phyloP scores from a whole-genome alignment of 371 early-diverging fungal species.

The Furculomyces boomerangus region DNA sequence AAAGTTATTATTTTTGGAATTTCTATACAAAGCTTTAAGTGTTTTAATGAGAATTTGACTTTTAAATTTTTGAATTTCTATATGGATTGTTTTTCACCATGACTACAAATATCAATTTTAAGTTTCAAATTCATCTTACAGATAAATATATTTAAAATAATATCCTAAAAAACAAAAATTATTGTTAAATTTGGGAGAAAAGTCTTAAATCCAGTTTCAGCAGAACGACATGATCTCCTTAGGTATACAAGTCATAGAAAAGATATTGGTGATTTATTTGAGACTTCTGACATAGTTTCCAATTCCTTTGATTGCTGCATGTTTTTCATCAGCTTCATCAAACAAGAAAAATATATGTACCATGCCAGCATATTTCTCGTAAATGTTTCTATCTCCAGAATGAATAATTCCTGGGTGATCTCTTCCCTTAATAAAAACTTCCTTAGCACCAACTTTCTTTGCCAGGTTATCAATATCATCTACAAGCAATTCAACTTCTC shows the following conservation, averaged over 20 bases:
- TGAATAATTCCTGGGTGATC: background rate
- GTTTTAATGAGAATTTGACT: background rate
- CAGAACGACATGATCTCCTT: too few relatives aligned
- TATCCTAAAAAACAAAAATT: too few relatives aligned
- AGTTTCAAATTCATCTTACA: too few relatives aligned
- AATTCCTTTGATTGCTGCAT: constrained; percentile 1
- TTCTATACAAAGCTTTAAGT: too few relatives aligned
- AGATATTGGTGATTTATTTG: too few relatives aligned
- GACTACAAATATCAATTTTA: too few relatives aligned
- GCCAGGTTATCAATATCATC: constrained; percentile 16
- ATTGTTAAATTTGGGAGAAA: too few relatives aligned
- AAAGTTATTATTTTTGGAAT: too few relatives aligned
- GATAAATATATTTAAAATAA: too few relatives aligned
- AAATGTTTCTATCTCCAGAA: background rate
- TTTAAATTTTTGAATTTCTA: background rate
- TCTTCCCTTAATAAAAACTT: background rate
- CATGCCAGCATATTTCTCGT: constrained; percentile 4
- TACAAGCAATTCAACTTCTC: constrained; percentile 19
- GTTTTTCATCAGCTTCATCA: constrained; percentile 1
- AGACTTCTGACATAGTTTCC: constrained; percentile 1
- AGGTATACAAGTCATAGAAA: too few relatives aligned
- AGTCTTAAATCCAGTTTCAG: too few relatives aligned
- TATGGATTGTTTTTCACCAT: background rate
- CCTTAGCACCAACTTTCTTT: constrained; percentile 1
- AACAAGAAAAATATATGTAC: constrained; percentile 2